A percentile compares a stretch with the other conserved stretches of the same genome.
Conservation (phyloP, 805 yeast species). For the Saturnispora zaruensis region DNA sequence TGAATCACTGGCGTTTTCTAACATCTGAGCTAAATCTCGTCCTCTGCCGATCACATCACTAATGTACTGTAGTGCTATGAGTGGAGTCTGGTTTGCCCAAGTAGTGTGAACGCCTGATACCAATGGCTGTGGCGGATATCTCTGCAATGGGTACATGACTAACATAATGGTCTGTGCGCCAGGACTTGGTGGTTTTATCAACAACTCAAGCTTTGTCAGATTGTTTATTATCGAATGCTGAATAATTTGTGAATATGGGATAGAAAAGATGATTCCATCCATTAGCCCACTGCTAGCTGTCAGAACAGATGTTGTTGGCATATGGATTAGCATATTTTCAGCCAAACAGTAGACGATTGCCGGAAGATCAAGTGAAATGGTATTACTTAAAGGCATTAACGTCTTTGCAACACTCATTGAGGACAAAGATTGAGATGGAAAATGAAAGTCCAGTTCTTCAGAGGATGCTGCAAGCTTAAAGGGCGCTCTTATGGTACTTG, state of each 20-base stretch:
- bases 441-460: neutral
- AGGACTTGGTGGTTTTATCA: neutral
- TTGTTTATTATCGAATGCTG: constrained; percentile 16
- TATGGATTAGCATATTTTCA: constrained; percentile 16
- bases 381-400: neutral
- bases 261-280: constrained; percentile 13
- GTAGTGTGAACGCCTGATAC: constrained; percentile 15
- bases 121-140: constrained; percentile 14
- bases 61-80: constrained; percentile 16
- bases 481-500: constrained; percentile 7
- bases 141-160: constrained; percentile 16
- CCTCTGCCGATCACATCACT: constrained; percentile 20
- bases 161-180: neutral
- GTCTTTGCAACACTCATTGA: neutral
- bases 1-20: neutral
- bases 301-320: constrained; percentile 11
- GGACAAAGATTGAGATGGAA: constrained; percentile 8
- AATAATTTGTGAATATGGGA: constrained; percentile 20
- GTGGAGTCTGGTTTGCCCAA: constrained; percentile 13
- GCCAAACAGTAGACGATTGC: constrained; percentile 23
- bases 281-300: neutral
- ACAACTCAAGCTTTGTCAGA: constrained; percentile 11
- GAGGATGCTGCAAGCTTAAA: neutral
- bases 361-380: constrained; percentile 11
- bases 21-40: constrained; percentile 7